A percentile compares a stretch with the other conserved stretches of the same genome.
phyloP scores from a whole-genome alignment of 352 stramenopile genomes.

The Pythium angustatum region DNA sequence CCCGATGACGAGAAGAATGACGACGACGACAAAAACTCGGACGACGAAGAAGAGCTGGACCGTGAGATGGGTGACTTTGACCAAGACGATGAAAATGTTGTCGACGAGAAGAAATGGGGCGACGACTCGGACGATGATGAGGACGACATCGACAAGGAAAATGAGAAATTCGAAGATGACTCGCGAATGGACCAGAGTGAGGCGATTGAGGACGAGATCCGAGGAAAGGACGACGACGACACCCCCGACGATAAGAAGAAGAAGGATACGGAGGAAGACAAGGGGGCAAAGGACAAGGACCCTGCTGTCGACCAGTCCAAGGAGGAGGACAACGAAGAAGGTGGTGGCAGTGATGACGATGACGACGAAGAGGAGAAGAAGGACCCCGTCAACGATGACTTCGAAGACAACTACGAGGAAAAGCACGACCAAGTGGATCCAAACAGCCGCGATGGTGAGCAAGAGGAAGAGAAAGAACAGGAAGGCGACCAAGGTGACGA shows the following conservation, averaged over 20 bases:
- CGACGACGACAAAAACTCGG: conserved; percentile 85
- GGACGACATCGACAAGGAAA: conserved; percentile 95
- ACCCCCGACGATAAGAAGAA: conserved; percentile 57
- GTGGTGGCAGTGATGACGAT: conserved; percentile 56
- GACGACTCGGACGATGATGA: conserved; percentile 92
- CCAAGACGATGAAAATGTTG: conserved; percentile 96
- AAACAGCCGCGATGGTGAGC: conserved; percentile 33
- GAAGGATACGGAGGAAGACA: conserved; percentile 82
- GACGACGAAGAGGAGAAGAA: conserved; percentile 51
- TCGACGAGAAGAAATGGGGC: conserved; percentile 99
- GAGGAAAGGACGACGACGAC: conserved; percentile 78
- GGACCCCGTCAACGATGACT: conserved; percentile 84
- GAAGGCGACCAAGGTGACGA: conserved; percentile 68
- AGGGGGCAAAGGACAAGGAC: conserved; percentile 61
- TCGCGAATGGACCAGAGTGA: conserved; percentile 77
- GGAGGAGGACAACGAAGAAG: conserved; percentile 47
- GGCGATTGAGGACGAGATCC: conserved; percentile 86
- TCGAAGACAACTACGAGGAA: conserved; percentile 66
- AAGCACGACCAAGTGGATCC: conserved; percentile 47
- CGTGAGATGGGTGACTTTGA: conserved; percentile 99
- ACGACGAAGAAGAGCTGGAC: conserved; percentile 96
- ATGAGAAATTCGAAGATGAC: conserved; percentile 93
- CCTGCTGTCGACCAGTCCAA: conserved; percentile 61
- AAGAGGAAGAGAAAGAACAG: conserved; percentile 57
- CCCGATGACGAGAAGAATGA: conserved; percentile 90